Conservation (phyloP, 495 filamentous ascomycete species). For the Annulohypoxylon moriforme region DNA sequence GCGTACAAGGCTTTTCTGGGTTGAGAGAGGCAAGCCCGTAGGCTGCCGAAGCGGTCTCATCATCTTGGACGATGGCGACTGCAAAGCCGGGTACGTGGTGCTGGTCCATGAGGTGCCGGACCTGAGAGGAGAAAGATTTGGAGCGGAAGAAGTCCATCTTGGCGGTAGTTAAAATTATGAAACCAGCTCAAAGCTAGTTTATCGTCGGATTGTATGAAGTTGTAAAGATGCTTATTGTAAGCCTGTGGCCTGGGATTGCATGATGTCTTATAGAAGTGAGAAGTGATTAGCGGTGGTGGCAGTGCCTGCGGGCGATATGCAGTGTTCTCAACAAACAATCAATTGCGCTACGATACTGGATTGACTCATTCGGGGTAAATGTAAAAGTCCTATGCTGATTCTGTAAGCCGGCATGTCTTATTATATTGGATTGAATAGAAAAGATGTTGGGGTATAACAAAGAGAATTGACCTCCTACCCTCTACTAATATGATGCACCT, state of each 20-base stretch:
- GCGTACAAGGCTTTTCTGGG: slow-evolving; percentile 51
- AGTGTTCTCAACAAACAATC: neutral
- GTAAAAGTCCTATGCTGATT: neutral
- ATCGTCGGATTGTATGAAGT: neutral
- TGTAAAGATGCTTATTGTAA: neutral
- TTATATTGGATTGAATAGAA: neutral
- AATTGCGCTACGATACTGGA: neutral
- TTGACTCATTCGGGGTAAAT: neutral
- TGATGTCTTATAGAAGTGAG: neutral
- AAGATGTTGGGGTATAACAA: neutral
- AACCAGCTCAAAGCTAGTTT: neutral
- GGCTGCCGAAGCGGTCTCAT: slow-evolving; percentile 43
- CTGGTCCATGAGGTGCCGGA: slow-evolving; percentile 52
- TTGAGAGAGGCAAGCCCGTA: slow-evolving; percentile 38
- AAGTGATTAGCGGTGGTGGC: slow-evolving; percentile 1
- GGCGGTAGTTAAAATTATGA: neutral
- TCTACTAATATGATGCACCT: neutral
- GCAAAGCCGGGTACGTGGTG: slow-evolving; percentile 62
- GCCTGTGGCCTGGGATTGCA: neutral
- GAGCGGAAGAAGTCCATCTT: slow-evolving; percentile 26
- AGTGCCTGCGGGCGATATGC: neutral
- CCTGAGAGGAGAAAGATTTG: slow-evolving; percentile 32
- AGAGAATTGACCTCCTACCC: too few species aligned
- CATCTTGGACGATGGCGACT: slow-evolving; percentile 57
- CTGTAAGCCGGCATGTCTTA: neutral